Evolutionary conservation across 495 filamentous ascomycete genomes (phyloP).

Genomic region (Penicillium desertorum): DNA sequence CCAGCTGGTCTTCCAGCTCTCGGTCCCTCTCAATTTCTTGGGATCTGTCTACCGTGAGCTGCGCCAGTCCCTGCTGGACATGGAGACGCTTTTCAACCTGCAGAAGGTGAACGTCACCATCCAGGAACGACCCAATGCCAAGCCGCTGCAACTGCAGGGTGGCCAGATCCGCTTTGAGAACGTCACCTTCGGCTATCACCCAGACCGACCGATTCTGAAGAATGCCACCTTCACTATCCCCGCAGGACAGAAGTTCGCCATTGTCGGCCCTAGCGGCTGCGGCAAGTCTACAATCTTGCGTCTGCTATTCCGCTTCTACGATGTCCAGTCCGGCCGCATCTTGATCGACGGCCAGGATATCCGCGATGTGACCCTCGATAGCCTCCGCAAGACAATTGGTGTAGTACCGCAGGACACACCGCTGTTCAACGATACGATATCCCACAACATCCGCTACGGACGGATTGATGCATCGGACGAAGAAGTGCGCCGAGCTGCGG

Average conservation of each 20-base stretch:
- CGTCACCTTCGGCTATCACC: conserved; percentile 89
- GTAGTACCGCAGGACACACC: conserved; percentile 98
- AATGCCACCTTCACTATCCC: conserved; percentile 87
- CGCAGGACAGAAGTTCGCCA: conserved; percentile 90
- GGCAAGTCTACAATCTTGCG: conserved; percentile 93
- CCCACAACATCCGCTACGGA: conserved; percentile 96
- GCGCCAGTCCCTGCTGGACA: conserved; percentile 89
- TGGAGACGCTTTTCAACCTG: conserved; percentile 99
- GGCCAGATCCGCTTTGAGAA: conserved; percentile 94
- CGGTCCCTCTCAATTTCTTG: conserved; percentile 92
- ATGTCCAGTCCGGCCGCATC: conserved; percentile 83
- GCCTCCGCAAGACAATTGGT: conserved; percentile 80
- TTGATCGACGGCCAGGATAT: conserved; percentile 93
- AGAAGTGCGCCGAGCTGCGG: conserved; percentile 71
- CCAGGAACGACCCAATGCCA: conserved; percentile 70
- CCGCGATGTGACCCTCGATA: conserved; percentile 76
- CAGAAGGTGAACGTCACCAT: conserved; percentile 95
- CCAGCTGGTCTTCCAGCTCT: conserved; percentile 97
- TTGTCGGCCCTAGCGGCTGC: conserved; percentile 93
- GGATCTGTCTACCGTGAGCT: conserved; percentile 95
- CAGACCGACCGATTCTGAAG: conserved; percentile 81
- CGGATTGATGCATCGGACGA: conserved; percentile 74
- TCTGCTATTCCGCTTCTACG: conserved; percentile 91
- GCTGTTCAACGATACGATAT: conserved; percentile 92
- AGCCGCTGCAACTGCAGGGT: conserved; percentile 68